A percentile compares a stretch with the other conserved stretches of the same genome.
These are phyloP conservation scores for Tetrapisispora namnaoensis DNA, from an alignment of 805 yeast species.

Conservation along the genomic window DNA sequence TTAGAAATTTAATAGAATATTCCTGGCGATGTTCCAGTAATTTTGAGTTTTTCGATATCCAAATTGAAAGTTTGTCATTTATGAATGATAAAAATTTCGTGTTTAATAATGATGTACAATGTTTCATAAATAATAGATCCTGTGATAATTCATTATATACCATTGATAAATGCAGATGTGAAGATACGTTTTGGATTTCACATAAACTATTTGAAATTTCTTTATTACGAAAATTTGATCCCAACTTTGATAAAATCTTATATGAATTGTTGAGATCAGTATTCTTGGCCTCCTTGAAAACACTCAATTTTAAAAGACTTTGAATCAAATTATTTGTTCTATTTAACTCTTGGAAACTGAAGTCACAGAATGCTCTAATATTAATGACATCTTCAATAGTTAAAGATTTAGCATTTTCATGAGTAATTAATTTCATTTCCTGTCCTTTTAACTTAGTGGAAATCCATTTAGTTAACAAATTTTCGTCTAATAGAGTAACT, in stretches of 20 bases:
- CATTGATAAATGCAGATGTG: background rate
- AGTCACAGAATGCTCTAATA: conserved; percentile 20
- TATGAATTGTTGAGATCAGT: conserved; percentile 12
- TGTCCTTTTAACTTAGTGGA: background rate
- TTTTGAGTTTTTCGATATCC: conserved; percentile 40
- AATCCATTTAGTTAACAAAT: conserved; percentile 12
- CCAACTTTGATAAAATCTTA: conserved; percentile 1
- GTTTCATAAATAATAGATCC: conserved; percentile 11
- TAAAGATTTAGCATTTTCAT: conserved; percentile 6
- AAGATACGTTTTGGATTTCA: background rate
- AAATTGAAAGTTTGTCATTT: conserved; percentile 29
- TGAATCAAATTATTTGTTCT: conserved; percentile 7
- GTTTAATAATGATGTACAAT: conserved; percentile 19
- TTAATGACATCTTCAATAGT: conserved; percentile 23
- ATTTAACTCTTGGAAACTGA: conserved; percentile 15
- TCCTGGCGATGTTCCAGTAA: conserved; percentile 29
- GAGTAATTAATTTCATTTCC: background rate
- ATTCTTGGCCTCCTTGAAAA: conserved; percentile 14
- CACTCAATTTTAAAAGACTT: conserved; percentile 14
- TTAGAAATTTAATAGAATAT: conserved; percentile 21
- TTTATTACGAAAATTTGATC: background rate
- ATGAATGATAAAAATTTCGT: conserved; percentile 28
- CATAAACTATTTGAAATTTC: background rate
- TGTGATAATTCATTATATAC: background rate
- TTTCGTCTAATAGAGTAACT: conserved; percentile 6